Evolutionary conservation across 176 grass and related monocot species (phyloP).

Genomic region (Raddia distichophylla): DNA sequence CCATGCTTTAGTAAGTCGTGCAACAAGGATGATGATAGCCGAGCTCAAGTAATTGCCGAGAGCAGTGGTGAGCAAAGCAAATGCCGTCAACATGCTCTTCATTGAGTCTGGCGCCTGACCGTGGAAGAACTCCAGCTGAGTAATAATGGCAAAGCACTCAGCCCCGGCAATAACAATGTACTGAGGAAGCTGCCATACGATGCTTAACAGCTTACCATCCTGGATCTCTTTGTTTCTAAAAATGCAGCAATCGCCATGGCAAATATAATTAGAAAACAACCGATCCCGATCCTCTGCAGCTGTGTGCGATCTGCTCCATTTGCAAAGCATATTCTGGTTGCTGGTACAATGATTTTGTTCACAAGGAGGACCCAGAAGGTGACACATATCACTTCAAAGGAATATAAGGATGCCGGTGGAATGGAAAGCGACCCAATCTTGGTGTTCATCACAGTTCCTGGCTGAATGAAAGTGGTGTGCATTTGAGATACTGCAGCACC

Average conservation of each 20-base stretch:
- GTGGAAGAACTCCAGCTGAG: slow-evolving; percentile 74
- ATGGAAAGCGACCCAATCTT: slow-evolving; percentile 57
- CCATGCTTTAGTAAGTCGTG: slow-evolving; percentile 39
- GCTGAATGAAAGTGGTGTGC: slow-evolving; percentile 89
- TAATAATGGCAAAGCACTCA: slow-evolving; percentile 62
- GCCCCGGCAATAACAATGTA: slow-evolving; percentile 69
- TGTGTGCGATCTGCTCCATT: slow-evolving; percentile 61
- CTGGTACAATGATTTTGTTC: slow-evolving; percentile 60
- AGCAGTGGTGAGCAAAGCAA: slow-evolving; percentile 60
- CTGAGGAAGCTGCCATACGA: slow-evolving; percentile 80
- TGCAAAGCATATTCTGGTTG: slow-evolving; percentile 39
- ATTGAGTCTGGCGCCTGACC: slow-evolving; percentile 72
- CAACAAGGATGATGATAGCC: slow-evolving; percentile 54
- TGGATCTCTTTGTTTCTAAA: slow-evolving; percentile 55
- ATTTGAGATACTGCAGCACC: slow-evolving; percentile 63
- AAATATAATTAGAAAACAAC: slow-evolving; percentile 68
- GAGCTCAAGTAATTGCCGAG: slow-evolving; percentile 84
- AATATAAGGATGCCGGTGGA: slow-evolving; percentile 73
- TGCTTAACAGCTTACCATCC: slow-evolving; percentile 42
- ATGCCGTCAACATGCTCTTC: slow-evolving; percentile 70
- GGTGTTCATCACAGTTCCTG: slow-evolving; percentile 75
- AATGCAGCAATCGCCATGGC: slow-evolving; percentile 70
- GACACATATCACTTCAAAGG: slow-evolving; percentile 65
- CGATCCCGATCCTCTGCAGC: slow-evolving; percentile 71
- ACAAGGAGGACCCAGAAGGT: slow-evolving; percentile 61